These are phyloP conservation scores for Termitomyces sp. DNA, from an alignment of 768 basidiomycete genomes.

Conservation along the genomic window DNA sequence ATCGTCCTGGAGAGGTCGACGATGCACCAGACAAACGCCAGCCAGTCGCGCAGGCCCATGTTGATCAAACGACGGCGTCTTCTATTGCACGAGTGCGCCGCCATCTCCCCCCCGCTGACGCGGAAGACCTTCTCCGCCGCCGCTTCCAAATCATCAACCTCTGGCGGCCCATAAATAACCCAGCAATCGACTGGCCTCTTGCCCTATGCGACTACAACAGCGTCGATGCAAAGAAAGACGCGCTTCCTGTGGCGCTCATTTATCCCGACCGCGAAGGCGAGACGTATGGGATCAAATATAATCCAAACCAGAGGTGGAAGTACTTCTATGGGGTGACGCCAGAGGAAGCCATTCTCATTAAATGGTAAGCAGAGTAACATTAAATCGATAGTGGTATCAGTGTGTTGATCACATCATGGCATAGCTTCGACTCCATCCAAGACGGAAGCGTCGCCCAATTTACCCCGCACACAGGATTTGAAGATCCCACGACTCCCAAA, in stretches of 20 bases:
- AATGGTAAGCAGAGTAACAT: conserved; percentile 34
- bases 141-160: conserved; percentile 58
- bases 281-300: conserved; percentile 40
- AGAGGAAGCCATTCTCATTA: conserved; percentile 47
- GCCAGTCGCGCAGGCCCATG: conserved; percentile 41
- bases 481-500: conserved; percentile 37
- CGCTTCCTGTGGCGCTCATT: conserved; percentile 36
- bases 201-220: conserved; percentile 46
- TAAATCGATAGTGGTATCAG: not conserved
- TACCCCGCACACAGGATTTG: conserved; percentile 49
- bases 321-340: conserved; percentile 40
- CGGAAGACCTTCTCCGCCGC: conserved; percentile 32
- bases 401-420: not conserved
- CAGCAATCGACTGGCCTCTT: conserved; percentile 46
- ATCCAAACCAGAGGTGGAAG: conserved; percentile 45
- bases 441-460: conserved; percentile 38
- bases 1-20: conserved; percentile 29
- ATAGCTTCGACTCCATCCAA: conserved; percentile 33
- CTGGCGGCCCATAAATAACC: conserved; percentile 48
- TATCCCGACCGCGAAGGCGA: conserved; percentile 50
- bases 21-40: conserved; percentile 33
- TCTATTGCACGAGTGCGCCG: conserved; percentile 41
- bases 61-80: conserved; percentile 45
- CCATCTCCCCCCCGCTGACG: conserved; percentile 44
- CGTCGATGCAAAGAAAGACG: conserved; percentile 34